A percentile compares a stretch with the other conserved stretches of the same genome.
These are phyloP conservation scores for Vigna radiata DNA, from an alignment of 306 rosid genomes.

Conservation along the genomic window DNA sequence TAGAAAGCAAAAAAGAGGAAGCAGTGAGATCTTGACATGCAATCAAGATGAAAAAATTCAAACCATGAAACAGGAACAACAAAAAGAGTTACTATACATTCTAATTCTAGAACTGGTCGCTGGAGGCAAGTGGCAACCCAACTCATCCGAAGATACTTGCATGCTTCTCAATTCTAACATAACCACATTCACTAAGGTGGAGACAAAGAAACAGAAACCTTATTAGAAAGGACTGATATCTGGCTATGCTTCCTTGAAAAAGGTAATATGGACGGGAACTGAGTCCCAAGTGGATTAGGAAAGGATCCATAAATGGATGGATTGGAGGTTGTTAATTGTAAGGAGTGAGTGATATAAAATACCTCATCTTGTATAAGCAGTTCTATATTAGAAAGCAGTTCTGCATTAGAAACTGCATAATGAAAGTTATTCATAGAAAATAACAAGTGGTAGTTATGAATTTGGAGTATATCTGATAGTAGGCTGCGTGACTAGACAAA, in stretches of 20 bases:
- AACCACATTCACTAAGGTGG: constrained; percentile 12
- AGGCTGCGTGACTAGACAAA: not conserved
- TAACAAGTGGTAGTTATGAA: not conserved
- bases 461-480: not conserved
- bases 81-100: constrained; percentile 26
- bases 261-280: not conserved
- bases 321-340: not conserved
- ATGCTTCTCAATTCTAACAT: constrained; percentile 20
- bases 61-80: constrained; percentile 22
- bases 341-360: not conserved
- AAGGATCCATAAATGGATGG: not conserved
- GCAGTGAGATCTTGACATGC: constrained; percentile 40
- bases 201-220: constrained; percentile 20
- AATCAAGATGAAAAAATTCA: constrained; percentile 28
- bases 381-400: no score
- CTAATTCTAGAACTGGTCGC: constrained; percentile 34
- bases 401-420: not conserved
- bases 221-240: constrained; percentile 9
- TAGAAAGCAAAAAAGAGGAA: constrained; percentile 52
- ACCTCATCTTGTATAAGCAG: not conserved
- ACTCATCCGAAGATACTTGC: constrained; percentile 7
- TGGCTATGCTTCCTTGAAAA: constrained; percentile 33
- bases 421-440: not conserved
- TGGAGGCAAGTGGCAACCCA: constrained; percentile 36
- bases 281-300: not conserved